Evolutionary conservation across 2,329 filamentous ascomycete genomes (phyloP).

Genomic region (Alternaria tenuissima): DNA sequence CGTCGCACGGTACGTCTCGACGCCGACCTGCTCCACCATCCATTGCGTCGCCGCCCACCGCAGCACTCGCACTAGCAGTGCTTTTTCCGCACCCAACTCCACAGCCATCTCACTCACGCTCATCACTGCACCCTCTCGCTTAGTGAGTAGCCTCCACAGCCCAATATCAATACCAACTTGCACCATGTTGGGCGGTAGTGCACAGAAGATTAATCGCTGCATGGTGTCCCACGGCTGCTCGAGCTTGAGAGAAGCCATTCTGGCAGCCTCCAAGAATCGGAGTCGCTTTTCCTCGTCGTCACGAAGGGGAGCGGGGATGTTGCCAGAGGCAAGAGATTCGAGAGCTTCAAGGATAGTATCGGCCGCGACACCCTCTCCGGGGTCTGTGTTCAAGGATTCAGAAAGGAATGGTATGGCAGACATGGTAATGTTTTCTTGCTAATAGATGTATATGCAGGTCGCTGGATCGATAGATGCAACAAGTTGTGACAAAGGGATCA

Average conservation of each 20-base stretch:
- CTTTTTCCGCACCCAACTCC: constrained; percentile 7
- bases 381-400: not conserved
- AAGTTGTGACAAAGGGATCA: not conserved
- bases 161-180: constrained; percentile 11
- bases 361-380: not conserved
- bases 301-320: constrained; percentile 3
- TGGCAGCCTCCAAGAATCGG: constrained; percentile 8
- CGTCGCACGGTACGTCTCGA: constrained; percentile 8
- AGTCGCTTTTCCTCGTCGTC: constrained; percentile 8
- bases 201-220: constrained; percentile 10
- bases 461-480: not conserved
- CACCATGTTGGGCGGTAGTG: constrained; percentile 10
- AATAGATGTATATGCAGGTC: not conserved
- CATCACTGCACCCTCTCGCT: constrained; percentile 1
- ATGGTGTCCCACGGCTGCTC: constrained; percentile 14
- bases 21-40: constrained; percentile 13
- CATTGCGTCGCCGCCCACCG: constrained; percentile 12
- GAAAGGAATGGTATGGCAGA: not conserved
- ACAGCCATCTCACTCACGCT: constrained; percentile 4
- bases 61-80: constrained; percentile 7
- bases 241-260: constrained; percentile 12
- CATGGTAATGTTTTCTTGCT: not conserved
- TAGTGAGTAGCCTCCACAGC: constrained; percentile 8
- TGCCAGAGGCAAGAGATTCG: constrained; percentile 4
- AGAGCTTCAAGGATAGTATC: constrained; percentile 8